Percentiles rank a stretch among this genome's conserved stretches.
Conservation (phyloP, 441 rosid species). For the Corymbia citriodora region DNA sequence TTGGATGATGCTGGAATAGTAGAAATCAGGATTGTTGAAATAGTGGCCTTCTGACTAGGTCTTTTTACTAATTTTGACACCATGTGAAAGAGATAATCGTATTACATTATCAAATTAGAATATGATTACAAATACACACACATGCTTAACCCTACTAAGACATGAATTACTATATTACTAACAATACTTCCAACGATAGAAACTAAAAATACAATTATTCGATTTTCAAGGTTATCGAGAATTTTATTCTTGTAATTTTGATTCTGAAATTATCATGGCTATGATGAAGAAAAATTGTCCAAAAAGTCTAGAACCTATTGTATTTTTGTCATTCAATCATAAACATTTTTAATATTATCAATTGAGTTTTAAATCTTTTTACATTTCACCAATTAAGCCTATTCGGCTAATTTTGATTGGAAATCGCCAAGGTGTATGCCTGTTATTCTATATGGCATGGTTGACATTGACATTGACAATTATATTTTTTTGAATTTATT, state of each 20-base stretch:
- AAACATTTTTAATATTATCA: background rate
- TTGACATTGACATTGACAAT: rapidly evolving
- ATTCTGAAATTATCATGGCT: background rate
- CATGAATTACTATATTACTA: background rate
- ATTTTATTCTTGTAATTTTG: background rate
- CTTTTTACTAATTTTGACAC: too few relatives aligned
- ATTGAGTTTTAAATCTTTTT: background rate
- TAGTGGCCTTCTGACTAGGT: background rate
- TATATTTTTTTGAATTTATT: too few relatives aligned
- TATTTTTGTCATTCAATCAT: too few relatives aligned
- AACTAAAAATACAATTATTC: background rate
- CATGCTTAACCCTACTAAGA: background rate
- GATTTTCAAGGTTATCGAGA: background rate
- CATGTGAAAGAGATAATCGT: background rate
- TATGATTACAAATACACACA: too few relatives aligned
- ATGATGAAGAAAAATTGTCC: too few relatives aligned
- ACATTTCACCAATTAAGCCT: background rate
- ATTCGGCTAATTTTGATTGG: background rate
- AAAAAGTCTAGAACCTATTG: too few relatives aligned
- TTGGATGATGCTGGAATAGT: background rate
- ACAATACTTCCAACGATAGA: background rate
- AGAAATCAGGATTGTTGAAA: background rate
- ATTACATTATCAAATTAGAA: too few relatives aligned
- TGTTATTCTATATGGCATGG: rapidly evolving
- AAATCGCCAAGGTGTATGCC: too few relatives aligned